Base-by-base conservation (phyloP, 2,329 filamentous ascomycete genomes). In the Ampelomyces quisqualis region DNA sequence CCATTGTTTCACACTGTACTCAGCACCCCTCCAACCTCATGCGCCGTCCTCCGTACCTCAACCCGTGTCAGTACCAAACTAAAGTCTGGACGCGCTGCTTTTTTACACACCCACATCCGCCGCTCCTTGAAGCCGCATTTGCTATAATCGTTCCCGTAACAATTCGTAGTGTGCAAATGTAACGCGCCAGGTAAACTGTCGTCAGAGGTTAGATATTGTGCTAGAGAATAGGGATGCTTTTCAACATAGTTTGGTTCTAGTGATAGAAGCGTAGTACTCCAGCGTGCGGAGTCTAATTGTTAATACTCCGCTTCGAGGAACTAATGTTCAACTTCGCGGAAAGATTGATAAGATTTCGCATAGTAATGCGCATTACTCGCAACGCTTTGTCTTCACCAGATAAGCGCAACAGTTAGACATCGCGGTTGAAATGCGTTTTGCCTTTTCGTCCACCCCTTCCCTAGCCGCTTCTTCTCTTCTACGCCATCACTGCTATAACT, bases 261-360 rank as follows among this genome's bases (percentile, higher is more conserved):
- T 6, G 32, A 39, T 31, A 32, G 6, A 27, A 43, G 29, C 22
- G 39, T 47, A 5, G 31, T 48, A 14, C 29, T 47, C 54, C 53
- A 53, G 11, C 47, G 43, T 20, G 39, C 42, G 4, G 48, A 32
- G 20, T 45, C 52, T 17, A 43, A 36, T 7, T 45, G 22, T 19
- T 64, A 57, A 27, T 59, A 57, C n/a, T 61, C 55, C 8, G 60
- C 48, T 27, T 60, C 61, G 20, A 73, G 45, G 32, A 73, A 73
- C 0, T 67, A 64, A 33, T 52, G 43, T 49, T 73, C 70, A 4
- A 73, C 42, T 1, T 47, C 46, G 22, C 64, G 53, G 34, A 72
- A 73, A 11, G 57, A 49, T 20, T 53, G 29, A 70, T 66, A 42
- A 73, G 58, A 24, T 65, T 53, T 29, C 58, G 57, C 3, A 73